Evolutionary conservation across 2,329 filamentous ascomycete genomes (phyloP), one percentile per base, ranked within the genome.

Genomic region (Cladosporium sp.): DNA sequence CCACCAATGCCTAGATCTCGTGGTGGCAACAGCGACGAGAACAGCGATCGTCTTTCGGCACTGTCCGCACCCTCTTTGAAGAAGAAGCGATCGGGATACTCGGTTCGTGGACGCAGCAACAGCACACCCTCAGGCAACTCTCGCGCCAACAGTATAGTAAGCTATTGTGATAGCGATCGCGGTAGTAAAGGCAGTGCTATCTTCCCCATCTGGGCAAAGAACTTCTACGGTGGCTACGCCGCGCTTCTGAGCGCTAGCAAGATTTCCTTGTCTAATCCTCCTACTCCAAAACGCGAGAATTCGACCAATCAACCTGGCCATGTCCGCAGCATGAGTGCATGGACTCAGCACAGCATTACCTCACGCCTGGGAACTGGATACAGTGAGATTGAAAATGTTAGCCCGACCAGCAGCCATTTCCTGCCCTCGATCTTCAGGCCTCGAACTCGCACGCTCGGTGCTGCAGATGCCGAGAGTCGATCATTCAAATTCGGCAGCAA

Each of bases 171-270:
- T 12, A 70, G 63, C 45, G 67, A 71, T 3, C 64, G 66, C 7
- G 56, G 56, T 35, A 68, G 66, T 44, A 58, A 61, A 35, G 66
- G 63, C 19, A 71, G 65, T 52, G 65, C 57, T 42, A 60, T 72
- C 24, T 72, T 73, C 53, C 71, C 71, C 7, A 63, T 62, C 3
- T 73, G 71, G 71, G 71, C 70, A 10, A 72, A 65, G 54, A 63
- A 66, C 19, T 73, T 71, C 59, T 73, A 73, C 61, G 64, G 62
- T 19, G 66, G 68, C 3, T 65, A 62, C 24, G 61, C 61, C 17
- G 57, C 60, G 9, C 60, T 72, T 17, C 42, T 65, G 13, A 65
- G 63, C 20, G 32, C 64, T 3, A 70, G 67, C 58, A 67, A 68
- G 47, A 61, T 68, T 17, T 70, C 68, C 2, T 53, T 69, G 35